Conservation (phyloP, 768 basidiomycete species). For the Lentinula raphanica region DNA sequence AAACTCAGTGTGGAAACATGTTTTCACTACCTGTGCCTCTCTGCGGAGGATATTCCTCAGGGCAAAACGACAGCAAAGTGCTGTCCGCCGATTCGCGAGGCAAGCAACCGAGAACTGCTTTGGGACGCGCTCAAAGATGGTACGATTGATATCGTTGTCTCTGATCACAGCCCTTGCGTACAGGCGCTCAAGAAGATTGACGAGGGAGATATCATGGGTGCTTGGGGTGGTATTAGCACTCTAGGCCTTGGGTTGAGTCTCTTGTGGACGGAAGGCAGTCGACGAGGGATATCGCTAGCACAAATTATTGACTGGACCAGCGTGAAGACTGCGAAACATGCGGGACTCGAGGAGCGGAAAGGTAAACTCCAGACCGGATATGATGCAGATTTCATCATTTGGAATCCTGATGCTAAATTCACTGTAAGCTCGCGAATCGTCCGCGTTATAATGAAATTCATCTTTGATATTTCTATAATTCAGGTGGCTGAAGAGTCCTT, state of each 20-base stretch:
- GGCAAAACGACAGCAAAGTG: constrained; percentile 90
- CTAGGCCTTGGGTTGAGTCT: constrained; percentile 86
- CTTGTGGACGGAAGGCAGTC: constrained; percentile 79
- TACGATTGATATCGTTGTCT: constrained; percentile 88
- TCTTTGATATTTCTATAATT: not conserved
- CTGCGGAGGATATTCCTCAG: constrained; percentile 65
- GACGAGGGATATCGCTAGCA: constrained; percentile 50
- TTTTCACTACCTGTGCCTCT: constrained; percentile 90
- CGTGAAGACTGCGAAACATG: constrained; percentile 71
- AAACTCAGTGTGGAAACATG: constrained; percentile 93
- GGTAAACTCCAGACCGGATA: constrained; percentile 68
- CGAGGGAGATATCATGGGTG: constrained; percentile 76
- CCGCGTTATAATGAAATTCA: constrained; percentile 6
- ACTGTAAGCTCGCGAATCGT: constrained; percentile 25
- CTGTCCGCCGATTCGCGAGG: constrained; percentile 86
- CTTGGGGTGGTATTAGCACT: constrained; percentile 94
- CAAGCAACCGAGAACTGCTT: constrained; percentile 64
- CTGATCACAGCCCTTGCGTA: constrained; percentile 93
- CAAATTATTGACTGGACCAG: constrained; percentile 75
- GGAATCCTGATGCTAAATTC: constrained; percentile 59
- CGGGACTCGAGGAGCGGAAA: constrained; percentile 64
- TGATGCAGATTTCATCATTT: constrained; percentile 86
- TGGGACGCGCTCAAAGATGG: constrained; percentile 83
- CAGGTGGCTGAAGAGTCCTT: constrained; percentile 72
- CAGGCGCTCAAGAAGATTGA: constrained; percentile 73